These are phyloP conservation scores for Myxozyma sirexii DNA, from an alignment of 805 yeast species.

Conservation along the genomic window DNA sequence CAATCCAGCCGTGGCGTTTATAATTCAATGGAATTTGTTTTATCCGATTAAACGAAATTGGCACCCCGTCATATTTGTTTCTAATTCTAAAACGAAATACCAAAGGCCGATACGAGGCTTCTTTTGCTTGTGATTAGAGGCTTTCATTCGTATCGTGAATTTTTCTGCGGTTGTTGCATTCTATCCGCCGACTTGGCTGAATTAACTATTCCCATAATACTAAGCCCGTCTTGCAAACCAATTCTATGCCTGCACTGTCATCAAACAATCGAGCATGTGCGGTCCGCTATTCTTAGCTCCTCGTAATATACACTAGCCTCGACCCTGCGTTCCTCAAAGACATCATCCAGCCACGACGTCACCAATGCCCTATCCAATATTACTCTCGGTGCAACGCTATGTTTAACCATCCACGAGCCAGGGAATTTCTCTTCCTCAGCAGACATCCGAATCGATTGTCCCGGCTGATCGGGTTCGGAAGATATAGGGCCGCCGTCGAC, in stretches of 20 bases:
- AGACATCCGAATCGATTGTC: constrained; percentile 7
- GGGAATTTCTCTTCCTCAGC: constrained; percentile 11
- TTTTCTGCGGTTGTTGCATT: no score
- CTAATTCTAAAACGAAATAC: no score
- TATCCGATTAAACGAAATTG: neutral
- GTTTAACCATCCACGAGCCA: constrained; percentile 12
- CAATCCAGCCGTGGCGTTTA: neutral
- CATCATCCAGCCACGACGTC: constrained; percentile 7
- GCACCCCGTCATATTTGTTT: no score
- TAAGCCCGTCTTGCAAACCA: neutral
- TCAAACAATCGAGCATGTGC: constrained; percentile 5
- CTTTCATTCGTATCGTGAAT: no score
- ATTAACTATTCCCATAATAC: no score
- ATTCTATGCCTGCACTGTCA: neutral
- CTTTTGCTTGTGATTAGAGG: no score
- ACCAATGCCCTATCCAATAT: constrained; percentile 1
- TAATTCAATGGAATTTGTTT: neutral
- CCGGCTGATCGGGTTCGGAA: constrained; percentile 5
- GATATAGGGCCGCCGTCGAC: neutral
- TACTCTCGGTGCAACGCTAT: constrained; percentile 7
- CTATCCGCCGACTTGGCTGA: no score
- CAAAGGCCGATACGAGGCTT: no score
- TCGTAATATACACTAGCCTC: constrained; percentile 16
- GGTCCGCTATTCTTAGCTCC: constrained; percentile 3
- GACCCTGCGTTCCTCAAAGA: constrained; percentile 7